Conservation (phyloP, 768 basidiomycete genomes). For the Thelephora aurantiotincta region DNA sequence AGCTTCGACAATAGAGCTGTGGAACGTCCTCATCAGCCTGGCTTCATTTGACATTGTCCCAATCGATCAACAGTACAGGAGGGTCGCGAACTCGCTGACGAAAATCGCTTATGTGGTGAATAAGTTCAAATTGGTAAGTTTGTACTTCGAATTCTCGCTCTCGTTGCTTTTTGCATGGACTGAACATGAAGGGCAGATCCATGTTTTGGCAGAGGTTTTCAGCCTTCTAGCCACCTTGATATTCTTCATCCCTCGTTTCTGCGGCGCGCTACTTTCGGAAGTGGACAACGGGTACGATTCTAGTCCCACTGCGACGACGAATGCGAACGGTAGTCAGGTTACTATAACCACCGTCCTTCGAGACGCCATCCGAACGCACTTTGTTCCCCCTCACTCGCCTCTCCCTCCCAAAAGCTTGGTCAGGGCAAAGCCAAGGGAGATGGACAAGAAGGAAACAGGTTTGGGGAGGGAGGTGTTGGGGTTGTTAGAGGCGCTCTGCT, state of each 20-base stretch:
- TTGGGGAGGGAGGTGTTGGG: conserved; percentile 28
- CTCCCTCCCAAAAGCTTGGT: too few species aligned
- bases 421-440: conserved; percentile 6
- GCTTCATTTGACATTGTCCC: background rate
- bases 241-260: conserved; percentile 35
- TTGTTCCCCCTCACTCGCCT: conserved; percentile 15
- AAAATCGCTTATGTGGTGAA: conserved; percentile 12
- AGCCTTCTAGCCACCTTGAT: conserved; percentile 34
- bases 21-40: conserved; percentile 29
- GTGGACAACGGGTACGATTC: conserved; percentile 1
- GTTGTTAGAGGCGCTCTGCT: conserved; percentile 41
- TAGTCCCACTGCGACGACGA: conserved; percentile 5
- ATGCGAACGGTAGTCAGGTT: conserved; percentile 12
- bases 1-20: conserved; percentile 26
- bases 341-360: conserved; percentile 26
- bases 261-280: conserved; percentile 21
- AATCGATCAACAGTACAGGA: conserved; percentile 3
- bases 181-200: conserved; percentile 19
- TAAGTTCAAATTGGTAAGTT: conserved; percentile 8
- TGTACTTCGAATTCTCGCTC: conserved; percentile 18
- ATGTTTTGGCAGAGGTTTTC: conserved; percentile 34
- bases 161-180: conserved; percentile 8
- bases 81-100: conserved; percentile 8
- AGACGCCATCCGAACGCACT: conserved; percentile 26
- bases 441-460: background rate